Base-by-base conservation (phyloP, 208 protist species). In the Angomonas deanei region DNA sequence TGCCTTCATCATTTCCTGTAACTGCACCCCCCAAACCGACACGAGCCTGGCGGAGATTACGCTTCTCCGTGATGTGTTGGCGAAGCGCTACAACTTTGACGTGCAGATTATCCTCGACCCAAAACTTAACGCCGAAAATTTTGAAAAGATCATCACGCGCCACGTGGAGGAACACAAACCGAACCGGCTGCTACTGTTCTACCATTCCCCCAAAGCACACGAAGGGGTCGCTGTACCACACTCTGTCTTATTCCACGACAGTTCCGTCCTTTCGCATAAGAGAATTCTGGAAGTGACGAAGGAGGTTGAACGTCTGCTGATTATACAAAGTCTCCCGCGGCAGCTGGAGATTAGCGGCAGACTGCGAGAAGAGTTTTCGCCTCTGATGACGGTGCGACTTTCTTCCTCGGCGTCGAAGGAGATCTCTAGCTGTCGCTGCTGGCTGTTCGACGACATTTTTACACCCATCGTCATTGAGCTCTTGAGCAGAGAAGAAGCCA, bases 361-460 rank as follows among this genome's bases (percentile, higher is more conserved):
- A 13, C 24, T 63, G 3, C 21, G 17, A 39, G 73, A 67, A 11
- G 10, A 53, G 26, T 36, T 55, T 17, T 62, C 48, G 0, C 57
- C 66, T 21, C 48, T 68, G 38, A 57, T 80, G 52, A 62, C 60
- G 24, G 60, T 74, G 8, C 30, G 32, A 6, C n/a, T 77, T 13
- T 78, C 78, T n/a, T n/a, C 34, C n/a, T 33, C 33, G 24, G 72
- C 77, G 10, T 31, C 47, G 3, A 15, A 46, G 5, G 76, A 67
- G 38, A 27, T 77, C 26, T 31, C 21, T 3, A 61, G 57, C 5
- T 3, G 30, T 28, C 77, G 72, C 2, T 79, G 77, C 66, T 84
- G 68, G 72, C 52, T 84, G 10, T 84, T 57, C 48, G 64, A 79
- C 46, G 69, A 66, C n/a, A 42, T 79, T 19, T 55, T 84, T 34